phyloP scores from a whole-genome alignment of 1,139 yeast genomes.

The Suhomyces bokatorum region DNA sequence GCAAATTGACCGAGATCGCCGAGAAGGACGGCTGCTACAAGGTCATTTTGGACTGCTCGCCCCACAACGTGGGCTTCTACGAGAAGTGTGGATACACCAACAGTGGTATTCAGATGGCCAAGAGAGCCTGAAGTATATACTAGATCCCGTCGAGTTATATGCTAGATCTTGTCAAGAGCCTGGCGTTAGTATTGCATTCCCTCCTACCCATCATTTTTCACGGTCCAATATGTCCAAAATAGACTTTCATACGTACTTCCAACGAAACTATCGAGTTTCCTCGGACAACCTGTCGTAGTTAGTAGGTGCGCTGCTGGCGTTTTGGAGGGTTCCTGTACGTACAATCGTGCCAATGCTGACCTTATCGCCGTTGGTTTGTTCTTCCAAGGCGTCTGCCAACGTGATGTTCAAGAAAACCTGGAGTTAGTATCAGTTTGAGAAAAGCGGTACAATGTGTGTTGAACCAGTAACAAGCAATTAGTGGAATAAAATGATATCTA shows the following conservation, averaged over 20 bases:
- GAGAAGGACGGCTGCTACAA: slow-evolving; percentile 72
- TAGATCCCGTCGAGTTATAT: slow-evolving; percentile 20
- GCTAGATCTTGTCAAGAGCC: slow-evolving; percentile 26
- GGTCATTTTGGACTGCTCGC: slow-evolving; percentile 85
- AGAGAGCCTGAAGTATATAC: slow-evolving; percentile 22
- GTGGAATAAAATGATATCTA: no score
- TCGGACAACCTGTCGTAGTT: slow-evolving; percentile 47
- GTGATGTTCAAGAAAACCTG: slow-evolving; percentile 70
- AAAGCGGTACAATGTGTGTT: no score
- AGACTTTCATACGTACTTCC: slow-evolving; percentile 41
- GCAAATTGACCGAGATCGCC: slow-evolving; percentile 61
- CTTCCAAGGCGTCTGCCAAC: slow-evolving; percentile 72
- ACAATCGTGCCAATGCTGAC: slow-evolving; percentile 57
- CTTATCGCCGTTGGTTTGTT: slow-evolving; percentile 49
- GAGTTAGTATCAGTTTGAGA: slow-evolving; percentile 17
- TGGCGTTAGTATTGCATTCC: slow-evolving; percentile 8
- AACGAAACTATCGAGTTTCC: slow-evolving; percentile 64
- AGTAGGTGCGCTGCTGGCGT: slow-evolving; percentile 19
- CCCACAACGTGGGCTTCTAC: slow-evolving; percentile 78
- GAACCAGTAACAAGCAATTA: no score
- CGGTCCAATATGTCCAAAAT: no score
- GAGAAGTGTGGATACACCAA: slow-evolving; percentile 75
- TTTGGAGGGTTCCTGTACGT: slow-evolving; percentile 19
- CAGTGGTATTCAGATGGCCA: slow-evolving; percentile 75
- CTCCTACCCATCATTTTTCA: background rate